These are phyloP conservation scores for Candida verbasci DNA, from an alignment of 805 yeast species.

Conservation along the genomic window DNA sequence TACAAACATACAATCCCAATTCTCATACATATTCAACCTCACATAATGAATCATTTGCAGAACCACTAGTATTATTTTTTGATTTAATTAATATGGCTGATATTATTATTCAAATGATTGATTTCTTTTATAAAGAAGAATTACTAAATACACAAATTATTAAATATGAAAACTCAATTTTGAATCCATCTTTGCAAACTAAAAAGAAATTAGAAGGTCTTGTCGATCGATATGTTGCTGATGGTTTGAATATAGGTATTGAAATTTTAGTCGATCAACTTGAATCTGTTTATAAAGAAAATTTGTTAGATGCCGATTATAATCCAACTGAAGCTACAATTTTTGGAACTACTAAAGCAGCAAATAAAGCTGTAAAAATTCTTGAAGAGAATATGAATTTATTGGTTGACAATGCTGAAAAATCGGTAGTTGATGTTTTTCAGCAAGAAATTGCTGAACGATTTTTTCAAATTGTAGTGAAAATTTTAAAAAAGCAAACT, in stretches of 20 bases:
- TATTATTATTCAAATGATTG: slow-evolving; percentile 85
- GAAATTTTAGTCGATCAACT: slow-evolving; percentile 83
- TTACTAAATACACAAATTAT: slow-evolving; percentile 55
- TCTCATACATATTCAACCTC: slow-evolving; percentile 26
- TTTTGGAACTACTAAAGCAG: slow-evolving; percentile 54
- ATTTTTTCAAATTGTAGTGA: slow-evolving; percentile 70
- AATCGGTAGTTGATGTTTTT: slow-evolving; percentile 82
- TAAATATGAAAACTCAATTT: slow-evolving; percentile 69
- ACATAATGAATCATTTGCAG: slow-evolving; percentile 44
- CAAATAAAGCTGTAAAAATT: slow-evolving; percentile 55
- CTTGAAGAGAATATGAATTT: slow-evolving; percentile 69
- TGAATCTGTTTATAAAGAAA: slow-evolving; percentile 52
- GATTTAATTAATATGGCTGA: slow-evolving; percentile 93
- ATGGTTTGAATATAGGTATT: slow-evolving; percentile 88
- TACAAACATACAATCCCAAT: slow-evolving; percentile 67
- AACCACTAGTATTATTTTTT: slow-evolving; percentile 81
- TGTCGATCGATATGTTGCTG: slow-evolving; percentile 86
- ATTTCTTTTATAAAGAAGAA: slow-evolving; percentile 86
- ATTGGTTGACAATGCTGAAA: slow-evolving; percentile 79
- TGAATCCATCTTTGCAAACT: slow-evolving; percentile 69
- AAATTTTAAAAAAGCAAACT: slow-evolving; percentile 64
- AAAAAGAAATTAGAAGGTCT: slow-evolving; percentile 78
- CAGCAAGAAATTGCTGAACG: slow-evolving; percentile 92
- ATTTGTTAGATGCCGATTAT: slow-evolving; percentile 51
- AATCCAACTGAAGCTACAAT: slow-evolving; percentile 21